phyloP scores from a whole-genome alignment of 768 basidiomycete species.

The Cyathus striatus region DNA sequence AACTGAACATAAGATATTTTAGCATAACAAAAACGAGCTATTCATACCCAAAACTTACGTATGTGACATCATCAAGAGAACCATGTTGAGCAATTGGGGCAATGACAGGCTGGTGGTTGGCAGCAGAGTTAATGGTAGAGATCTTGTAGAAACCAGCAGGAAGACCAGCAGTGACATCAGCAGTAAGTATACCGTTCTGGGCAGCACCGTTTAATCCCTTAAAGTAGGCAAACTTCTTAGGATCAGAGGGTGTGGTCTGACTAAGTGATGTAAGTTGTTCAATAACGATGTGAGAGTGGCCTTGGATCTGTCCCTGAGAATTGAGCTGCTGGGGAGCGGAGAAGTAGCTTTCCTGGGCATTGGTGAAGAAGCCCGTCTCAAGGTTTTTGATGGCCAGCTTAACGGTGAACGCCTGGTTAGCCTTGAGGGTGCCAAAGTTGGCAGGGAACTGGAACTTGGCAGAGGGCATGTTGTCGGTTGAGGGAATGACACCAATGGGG shows the following conservation, averaged over 20 bases:
- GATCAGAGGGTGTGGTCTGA: constrained; percentile 40
- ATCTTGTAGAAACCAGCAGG: constrained; percentile 55
- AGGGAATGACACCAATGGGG: constrained; percentile 43
- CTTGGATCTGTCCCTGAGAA: constrained; percentile 33
- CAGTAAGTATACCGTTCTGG: constrained; percentile 43
- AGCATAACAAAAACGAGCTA: constrained; percentile 3
- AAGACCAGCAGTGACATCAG: constrained; percentile 42
- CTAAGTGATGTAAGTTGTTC: constrained; percentile 36
- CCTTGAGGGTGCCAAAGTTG: constrained; percentile 34
- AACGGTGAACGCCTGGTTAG: constrained; percentile 39
- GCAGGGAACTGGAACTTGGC: constrained; percentile 38
- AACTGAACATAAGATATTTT: constrained; percentile 16
- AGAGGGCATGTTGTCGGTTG: constrained; percentile 38
- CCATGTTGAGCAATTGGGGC: constrained; percentile 47
- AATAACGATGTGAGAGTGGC: constrained; percentile 56
- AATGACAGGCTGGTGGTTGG: constrained; percentile 47
- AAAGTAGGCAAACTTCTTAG: constrained; percentile 58
- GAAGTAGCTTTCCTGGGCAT: constrained; percentile 44
- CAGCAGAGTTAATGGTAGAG: constrained; percentile 43
- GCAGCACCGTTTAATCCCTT: constrained; percentile 51
- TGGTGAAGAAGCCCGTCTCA: constrained; percentile 44
- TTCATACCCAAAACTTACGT: constrained; percentile 24
- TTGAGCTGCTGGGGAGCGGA: constrained; percentile 47
- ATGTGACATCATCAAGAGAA: constrained; percentile 40
- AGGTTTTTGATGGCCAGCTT: constrained; percentile 30